Evolutionary conservation across 2,329 filamentous ascomycete genomes (phyloP).

Genomic region (Hortaea werneckii): DNA sequence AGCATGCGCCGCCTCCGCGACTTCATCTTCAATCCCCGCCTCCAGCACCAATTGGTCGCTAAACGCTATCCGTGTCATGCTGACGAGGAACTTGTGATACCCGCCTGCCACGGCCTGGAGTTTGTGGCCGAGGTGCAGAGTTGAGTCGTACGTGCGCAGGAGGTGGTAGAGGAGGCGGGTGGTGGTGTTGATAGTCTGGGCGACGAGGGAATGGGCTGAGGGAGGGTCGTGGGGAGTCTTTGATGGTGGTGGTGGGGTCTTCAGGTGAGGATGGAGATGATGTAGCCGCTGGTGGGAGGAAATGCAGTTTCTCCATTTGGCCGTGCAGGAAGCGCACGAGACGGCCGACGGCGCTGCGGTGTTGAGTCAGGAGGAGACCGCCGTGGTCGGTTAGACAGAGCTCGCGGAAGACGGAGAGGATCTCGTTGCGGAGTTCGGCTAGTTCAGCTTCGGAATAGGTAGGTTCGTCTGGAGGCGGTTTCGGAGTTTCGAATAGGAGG

Average conservation of each 20-base stretch:
- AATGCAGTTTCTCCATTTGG: conserved; percentile 53
- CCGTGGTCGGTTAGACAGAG: conserved; percentile 56
- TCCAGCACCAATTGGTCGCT: conserved; percentile 71
- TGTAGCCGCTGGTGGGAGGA: neutral
- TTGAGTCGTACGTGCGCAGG: conserved; percentile 45
- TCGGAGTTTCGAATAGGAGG: conserved; percentile 49
- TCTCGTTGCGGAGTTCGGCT: conserved; percentile 36
- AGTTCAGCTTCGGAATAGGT: conserved; percentile 30
- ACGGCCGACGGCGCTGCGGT: conserved; percentile 61
- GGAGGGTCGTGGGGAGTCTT: conserved; percentile 9
- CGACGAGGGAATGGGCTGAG: conserved; percentile 30
- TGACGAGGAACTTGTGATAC: conserved; percentile 71
- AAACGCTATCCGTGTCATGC: conserved; percentile 75
- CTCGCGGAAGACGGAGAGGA: conserved; percentile 39
- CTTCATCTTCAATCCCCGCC: conserved; percentile 63
- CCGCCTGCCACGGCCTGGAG: conserved; percentile 60
- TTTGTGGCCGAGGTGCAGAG: conserved; percentile 60
- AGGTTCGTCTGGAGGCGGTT: conserved; percentile 31
- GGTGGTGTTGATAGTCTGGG: conserved; percentile 47
- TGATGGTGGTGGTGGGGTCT: conserved; percentile 2
- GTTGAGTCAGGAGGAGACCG: conserved; percentile 53
- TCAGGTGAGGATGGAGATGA: conserved; percentile 16
- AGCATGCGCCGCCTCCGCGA: conserved; percentile 69
- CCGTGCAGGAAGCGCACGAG: conserved; percentile 68
- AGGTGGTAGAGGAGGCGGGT: conserved; percentile 53